Percentiles rank a stretch among this genome's conserved stretches.
phyloP scores from a whole-genome alignment of 768 basidiomycete genomes.

The Nidularia pulvinata region DNA sequence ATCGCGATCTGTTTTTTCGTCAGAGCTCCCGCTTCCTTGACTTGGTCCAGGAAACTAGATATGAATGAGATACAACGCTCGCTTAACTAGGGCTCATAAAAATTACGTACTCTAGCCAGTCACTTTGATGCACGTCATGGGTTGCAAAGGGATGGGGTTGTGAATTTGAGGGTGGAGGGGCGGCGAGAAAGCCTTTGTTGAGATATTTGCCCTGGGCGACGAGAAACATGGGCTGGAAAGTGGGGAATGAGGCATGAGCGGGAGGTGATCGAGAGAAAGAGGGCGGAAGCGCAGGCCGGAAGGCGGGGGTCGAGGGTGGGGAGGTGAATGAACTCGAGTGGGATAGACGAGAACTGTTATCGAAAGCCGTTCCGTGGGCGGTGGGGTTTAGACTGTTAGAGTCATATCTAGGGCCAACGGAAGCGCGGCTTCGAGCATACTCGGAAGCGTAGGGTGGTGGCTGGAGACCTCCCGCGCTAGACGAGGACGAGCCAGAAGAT shows the following conservation, averaged over 20 bases:
- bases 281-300: not conserved
- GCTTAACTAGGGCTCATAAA: not conserved
- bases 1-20: constrained; percentile 22
- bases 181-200: constrained; percentile 38
- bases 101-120: constrained; percentile 41
- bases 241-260: constrained; percentile 9
- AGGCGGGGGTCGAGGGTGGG: not conserved
- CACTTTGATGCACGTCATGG: constrained; percentile 46
- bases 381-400: not conserved
- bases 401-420: not conserved
- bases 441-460: not conserved
- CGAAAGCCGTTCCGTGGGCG: not conserved
- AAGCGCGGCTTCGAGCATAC: not conserved
- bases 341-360: not conserved
- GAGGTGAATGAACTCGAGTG: not conserved
- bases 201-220: constrained; percentile 27
- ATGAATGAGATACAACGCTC: not conserved
- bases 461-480: not conserved
- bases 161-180: constrained; percentile 34
- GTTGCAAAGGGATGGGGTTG: constrained; percentile 48
- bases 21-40: constrained; percentile 29
- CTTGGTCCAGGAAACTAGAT: constrained; percentile 35
- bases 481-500: not conserved
- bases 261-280: constrained; percentile 15
- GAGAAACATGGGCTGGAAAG: constrained; percentile 27